Base-by-base conservation (phyloP, 1,284 basidiomycete species). In the Pisolithus thermaeus region DNA sequence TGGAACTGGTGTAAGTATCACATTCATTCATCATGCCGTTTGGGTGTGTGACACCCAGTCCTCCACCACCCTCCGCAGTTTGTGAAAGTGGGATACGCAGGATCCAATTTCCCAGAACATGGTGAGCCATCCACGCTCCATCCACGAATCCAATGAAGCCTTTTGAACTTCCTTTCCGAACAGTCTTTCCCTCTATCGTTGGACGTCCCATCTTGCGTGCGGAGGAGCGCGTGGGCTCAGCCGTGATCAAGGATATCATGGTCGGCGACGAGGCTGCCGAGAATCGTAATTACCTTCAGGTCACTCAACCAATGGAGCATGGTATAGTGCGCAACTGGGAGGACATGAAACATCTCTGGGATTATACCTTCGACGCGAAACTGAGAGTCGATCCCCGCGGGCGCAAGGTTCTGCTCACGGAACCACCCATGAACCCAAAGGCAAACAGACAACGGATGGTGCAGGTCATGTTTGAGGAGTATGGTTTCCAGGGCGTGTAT, bases 381-480 rank as follows among this genome's bases (percentile, higher is more conserved):
- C 81, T 99, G 54, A 80, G 83, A 60, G 79, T 98, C 59, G 88
- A 97, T 66, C 87, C 95, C 23, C 76, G 77, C 44, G 97, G 93
- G 1, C 79, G 84, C 59, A 99, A 98, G 74, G 81, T 99, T 44
- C 73, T 99, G 52, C 79, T 99, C 60, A 99, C 97, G 1, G 97
- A 99, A 70, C 97, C 97, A n/a, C 97, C 96, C 40, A 98, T 99
- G 96, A 99, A 99, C 73, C 97, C 97, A 4, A 92, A 88, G 67
- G 84, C 73, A 58, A 99, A 99, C 71, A 75, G 97, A 61, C 87
- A 95, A 70, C 79, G 83, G 66, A 98, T 99, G 95, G 88, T 85
- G 55, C 87, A 99, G 71, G 92, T 98, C 67, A 99, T 99, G 96
- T 98, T 99, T 67, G 97, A 99, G 73, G 90, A 97, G 62, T 99